Evolutionary conservation across 148 eudicot species (phyloP).

Genomic region (Polygonum maritimum): DNA sequence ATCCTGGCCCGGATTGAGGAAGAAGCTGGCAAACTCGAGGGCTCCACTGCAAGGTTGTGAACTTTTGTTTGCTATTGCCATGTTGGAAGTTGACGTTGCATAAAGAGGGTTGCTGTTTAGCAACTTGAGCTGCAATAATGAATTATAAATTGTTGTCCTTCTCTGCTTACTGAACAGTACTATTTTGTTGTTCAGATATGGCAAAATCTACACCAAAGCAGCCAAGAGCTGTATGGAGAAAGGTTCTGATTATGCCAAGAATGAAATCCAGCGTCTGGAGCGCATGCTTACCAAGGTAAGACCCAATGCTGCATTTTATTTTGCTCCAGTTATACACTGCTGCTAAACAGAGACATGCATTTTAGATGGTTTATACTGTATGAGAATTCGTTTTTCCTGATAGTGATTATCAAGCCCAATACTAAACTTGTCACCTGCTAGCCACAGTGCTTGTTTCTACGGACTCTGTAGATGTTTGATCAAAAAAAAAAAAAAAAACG

Average conservation of each 20-base stretch:
- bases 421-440: neutral
- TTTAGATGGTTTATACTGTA: neutral
- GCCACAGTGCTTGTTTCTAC: neutral
- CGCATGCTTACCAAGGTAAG: conserved; percentile 90
- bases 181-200: conserved; percentile 39
- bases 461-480: neutral
- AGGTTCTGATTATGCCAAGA: conserved; percentile 85
- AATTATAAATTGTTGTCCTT: neutral
- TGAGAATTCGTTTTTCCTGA: neutral
- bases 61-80: neutral
- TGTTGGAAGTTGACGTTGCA: neutral
- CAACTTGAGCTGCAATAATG: neutral
- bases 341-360: neutral
- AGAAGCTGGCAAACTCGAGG: conserved; percentile 77
- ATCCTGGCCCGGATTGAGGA: conserved; percentile 53
- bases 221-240: conserved; percentile 83
- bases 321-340: neutral
- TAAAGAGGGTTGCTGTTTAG: neutral
- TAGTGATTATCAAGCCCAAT: neutral
- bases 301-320: neutral
- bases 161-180: neutral
- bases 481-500: no score
- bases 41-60: conserved; percentile 70
- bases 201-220: conserved; percentile 76
- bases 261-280: conserved; percentile 73